These are phyloP conservation scores for Euphrasia confusa DNA, from an alignment of 257 asterid species.

Conservation along the genomic window DNA sequence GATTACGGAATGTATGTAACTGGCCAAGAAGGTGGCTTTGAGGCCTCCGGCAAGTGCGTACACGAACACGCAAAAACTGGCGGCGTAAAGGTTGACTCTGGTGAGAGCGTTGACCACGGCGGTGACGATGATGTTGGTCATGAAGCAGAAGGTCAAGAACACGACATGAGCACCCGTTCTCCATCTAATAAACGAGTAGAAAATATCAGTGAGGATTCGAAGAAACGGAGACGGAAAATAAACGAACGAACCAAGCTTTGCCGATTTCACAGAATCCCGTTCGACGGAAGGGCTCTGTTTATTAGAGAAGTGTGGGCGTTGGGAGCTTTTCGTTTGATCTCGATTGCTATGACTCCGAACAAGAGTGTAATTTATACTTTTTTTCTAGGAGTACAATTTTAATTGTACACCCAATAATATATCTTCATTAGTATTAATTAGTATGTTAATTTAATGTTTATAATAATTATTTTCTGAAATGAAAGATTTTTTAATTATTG, in stretches of 20 bases:
- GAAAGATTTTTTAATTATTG: no score
- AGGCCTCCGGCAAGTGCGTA: constrained; percentile 91
- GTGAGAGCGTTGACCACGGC: constrained; percentile 92
- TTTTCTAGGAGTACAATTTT: no score
- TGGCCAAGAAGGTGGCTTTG: constrained; percentile 91
- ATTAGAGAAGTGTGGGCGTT: constrained; percentile 84
- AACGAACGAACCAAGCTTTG: constrained; percentile 59
- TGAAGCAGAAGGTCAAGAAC: constrained; percentile 77
- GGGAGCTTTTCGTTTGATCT: constrained; percentile 92
- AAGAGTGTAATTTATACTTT: no score
- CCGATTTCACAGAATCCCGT: constrained; percentile 90
- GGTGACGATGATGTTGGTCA: constrained; percentile 83
- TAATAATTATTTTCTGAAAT: no score
- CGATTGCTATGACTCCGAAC: constrained; percentile 91
- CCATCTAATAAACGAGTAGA: constrained; percentile 47
- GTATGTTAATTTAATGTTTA: no score
- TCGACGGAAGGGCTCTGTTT: no score
- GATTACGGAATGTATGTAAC: constrained; percentile 88
- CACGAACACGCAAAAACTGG: constrained; percentile 79
- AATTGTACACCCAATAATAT: no score
- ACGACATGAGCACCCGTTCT: constrained; percentile 87
- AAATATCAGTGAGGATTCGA: not conserved
- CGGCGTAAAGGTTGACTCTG: constrained; percentile 85
- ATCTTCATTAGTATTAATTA: no score
- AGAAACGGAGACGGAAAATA: not conserved